Conservation (phyloP, 2,329 filamentous ascomycete species). For the Curvularia lunata region DNA sequence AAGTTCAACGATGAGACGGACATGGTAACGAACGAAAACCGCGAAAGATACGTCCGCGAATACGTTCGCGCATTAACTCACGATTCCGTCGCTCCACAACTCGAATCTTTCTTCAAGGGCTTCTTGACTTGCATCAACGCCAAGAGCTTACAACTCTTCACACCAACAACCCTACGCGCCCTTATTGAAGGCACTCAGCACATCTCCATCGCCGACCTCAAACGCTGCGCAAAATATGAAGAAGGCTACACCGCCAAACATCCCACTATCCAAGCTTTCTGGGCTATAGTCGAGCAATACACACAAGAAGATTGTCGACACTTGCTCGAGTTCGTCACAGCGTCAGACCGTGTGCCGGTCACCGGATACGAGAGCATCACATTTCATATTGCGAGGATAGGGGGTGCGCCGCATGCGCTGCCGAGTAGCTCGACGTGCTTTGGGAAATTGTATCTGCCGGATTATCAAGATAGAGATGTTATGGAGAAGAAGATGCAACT, state of each 20-base stretch:
- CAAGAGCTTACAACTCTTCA: slow-evolving; percentile 64
- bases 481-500: slow-evolving; percentile 77
- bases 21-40: slow-evolving; percentile 81
- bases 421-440: slow-evolving; percentile 95
- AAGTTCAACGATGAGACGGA: slow-evolving; percentile 58
- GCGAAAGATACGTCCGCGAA: slow-evolving; percentile 77
- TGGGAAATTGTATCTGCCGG: slow-evolving; percentile 82
- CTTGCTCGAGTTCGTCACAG: slow-evolving; percentile 92
- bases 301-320: slow-evolving; percentile 72
- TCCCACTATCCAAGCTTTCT: slow-evolving; percentile 78
- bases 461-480: slow-evolving; percentile 75
- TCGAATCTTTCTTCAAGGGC: slow-evolving; percentile 78
- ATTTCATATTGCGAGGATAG: slow-evolving; percentile 81
- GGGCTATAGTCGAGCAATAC: slow-evolving; percentile 75
- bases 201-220: slow-evolving; percentile 78
- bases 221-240: slow-evolving; percentile 76
- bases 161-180: slow-evolving; percentile 63
- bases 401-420: slow-evolving; percentile 66
- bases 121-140: slow-evolving; percentile 77
- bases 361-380: slow-evolving; percentile 81
- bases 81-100: slow-evolving; percentile 68
- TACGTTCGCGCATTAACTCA: slow-evolving; percentile 64
- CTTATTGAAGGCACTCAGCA: slow-evolving; percentile 83
- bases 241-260: slow-evolving; percentile 75
- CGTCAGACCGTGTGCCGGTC: slow-evolving; percentile 86